Evolutionary conservation across 208 protist genomes (phyloP), one percentile per base, ranked within the genome.

Genomic region (Leishmania turanica): DNA sequence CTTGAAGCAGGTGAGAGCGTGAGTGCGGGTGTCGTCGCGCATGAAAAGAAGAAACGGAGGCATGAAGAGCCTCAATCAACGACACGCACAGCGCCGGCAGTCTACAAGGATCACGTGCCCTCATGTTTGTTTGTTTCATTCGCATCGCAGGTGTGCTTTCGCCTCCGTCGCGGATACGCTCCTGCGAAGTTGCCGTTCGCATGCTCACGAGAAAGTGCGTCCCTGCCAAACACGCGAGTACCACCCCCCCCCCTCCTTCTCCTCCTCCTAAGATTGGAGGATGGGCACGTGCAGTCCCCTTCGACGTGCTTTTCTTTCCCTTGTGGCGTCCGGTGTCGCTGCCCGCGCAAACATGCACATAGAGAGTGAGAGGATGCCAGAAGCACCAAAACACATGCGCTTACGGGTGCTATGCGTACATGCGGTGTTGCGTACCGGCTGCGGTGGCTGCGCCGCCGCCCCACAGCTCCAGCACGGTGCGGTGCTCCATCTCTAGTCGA

Each of bases 401-500:
- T 17, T 53, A 73, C 45, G 45, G 45, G 42, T 19, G 27, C 37
- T 73, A 73, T 27, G 51, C 68, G 68, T 21, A 31, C 24, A n/a
- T 11, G 40, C 45, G 45, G 11, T n/a, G n/a, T 73, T 73, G 68
- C 24, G 24, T 54, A n/a, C 68, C 68, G 27, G 68, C 27, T 37
- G 49, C 60, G 15, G 42, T 45, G 13, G 68, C 42, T 54, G 49
- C 51, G 7, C 71, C 34, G 27, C 75, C 51, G 31, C 84, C 87
- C 90, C 93, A 95, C 72, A 95, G 89, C 84, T 95, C 93, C 81
- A 89, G 82, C 62, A 94, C 91, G 0, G 91, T 95, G 60, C 93
- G 87, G 62, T 95, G 93, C 83, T 96, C 91, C 75, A 95, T 92
- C 80, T 96, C 93, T 17, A 96, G 80, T 17, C 93, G 88, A 62